phyloP scores from a whole-genome alignment of 371 early-diverging fungal species.

The Haplosporangium sp. region DNA sequence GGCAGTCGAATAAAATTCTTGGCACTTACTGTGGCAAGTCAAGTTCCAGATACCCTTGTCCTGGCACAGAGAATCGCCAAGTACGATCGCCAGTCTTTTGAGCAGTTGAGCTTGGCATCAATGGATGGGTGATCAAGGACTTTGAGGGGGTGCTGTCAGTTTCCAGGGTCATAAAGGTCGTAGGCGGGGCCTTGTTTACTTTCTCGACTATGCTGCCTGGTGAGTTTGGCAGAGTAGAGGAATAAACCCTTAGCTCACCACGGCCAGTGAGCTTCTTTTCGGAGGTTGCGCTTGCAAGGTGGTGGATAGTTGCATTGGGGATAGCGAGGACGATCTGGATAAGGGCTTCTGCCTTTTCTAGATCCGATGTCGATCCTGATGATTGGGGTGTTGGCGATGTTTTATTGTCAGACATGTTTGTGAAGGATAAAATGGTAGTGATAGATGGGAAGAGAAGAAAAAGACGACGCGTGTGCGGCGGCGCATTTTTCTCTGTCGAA shows the following conservation, averaged over 20 bases:
- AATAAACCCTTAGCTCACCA: conserved; percentile 46
- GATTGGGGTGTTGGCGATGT: not conserved
- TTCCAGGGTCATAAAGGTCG: conserved; percentile 51
- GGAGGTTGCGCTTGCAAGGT: conserved; percentile 11
- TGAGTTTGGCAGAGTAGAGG: conserved; percentile 1
- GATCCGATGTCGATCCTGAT: not conserved
- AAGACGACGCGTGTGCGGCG: no score
- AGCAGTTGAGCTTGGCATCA: conserved; percentile 48
- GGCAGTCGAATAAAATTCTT: not conserved
- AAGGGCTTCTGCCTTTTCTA: conserved; percentile 7
- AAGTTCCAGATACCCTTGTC: conserved; percentile 43
- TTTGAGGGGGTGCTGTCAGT: conserved; percentile 34
- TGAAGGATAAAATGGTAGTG: no score
- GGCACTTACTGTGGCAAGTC: conserved; percentile 36
- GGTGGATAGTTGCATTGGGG: conserved; percentile 33
- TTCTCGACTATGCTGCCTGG: not conserved
- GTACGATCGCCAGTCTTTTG: conserved; percentile 26
- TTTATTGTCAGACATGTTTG: not conserved
- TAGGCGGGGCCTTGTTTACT: conserved; percentile 4
- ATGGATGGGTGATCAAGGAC: conserved; percentile 45
- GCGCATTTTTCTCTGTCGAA: no score
- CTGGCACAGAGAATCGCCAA: conserved; percentile 44
- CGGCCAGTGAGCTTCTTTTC: conserved; percentile 29
- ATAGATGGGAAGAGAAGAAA: not conserved
- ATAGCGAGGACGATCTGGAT: conserved; percentile 37